These are phyloP conservation scores for Serendipita sp. DNA, from an alignment of 768 basidiomycete genomes.

Conservation along the genomic window DNA sequence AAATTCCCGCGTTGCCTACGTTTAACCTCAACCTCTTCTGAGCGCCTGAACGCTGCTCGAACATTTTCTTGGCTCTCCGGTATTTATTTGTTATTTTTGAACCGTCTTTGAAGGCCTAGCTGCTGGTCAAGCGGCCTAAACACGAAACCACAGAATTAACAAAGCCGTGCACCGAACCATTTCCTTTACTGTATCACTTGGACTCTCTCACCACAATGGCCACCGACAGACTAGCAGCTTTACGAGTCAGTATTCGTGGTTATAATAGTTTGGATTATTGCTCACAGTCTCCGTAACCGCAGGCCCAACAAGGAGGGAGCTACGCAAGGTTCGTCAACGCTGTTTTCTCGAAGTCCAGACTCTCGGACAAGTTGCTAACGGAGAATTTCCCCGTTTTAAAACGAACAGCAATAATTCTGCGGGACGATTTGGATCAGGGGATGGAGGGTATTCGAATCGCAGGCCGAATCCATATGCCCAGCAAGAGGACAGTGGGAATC, in stretches of 20 bases:
- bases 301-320: slow-evolving; percentile 9
- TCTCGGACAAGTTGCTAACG: background rate
- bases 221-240: slow-evolving; percentile 11
- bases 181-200: background rate
- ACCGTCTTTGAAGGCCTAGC: background rate
- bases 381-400: background rate
- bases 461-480: slow-evolving; percentile 50
- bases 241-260: slow-evolving; percentile 8
- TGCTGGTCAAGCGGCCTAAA: too few species aligned
- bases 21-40: too few species aligned
- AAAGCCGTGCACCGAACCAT: background rate
- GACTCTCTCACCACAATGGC: slow-evolving; percentile 6
- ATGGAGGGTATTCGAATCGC: slow-evolving; percentile 15
- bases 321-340: slow-evolving; percentile 4
- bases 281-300: background rate
- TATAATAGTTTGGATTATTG: background rate
- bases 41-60: background rate
- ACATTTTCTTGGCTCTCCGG: slow-evolving; percentile 6
- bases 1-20: too few species aligned
- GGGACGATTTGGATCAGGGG: slow-evolving; percentile 5
- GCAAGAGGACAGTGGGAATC: slow-evolving; percentile 32
- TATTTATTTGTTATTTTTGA: slow-evolving; percentile 6
- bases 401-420: background rate
- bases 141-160: too few species aligned
- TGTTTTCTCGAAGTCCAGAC: background rate